Evolutionary conservation across 2,329 filamentous ascomycete genomes (phyloP).

Genomic region (Epichloe amarillans): DNA sequence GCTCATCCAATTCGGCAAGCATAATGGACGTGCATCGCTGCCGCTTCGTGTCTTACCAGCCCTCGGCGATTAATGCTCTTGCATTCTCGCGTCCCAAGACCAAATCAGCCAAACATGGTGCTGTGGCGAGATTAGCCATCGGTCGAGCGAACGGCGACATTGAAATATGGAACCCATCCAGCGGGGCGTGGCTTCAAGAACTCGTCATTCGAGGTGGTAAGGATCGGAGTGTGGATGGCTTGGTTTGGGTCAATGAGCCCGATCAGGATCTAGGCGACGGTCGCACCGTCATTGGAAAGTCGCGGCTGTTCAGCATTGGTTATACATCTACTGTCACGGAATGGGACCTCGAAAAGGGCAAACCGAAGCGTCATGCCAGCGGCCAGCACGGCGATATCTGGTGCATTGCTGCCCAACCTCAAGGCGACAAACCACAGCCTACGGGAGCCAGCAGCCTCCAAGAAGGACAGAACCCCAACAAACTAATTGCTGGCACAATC

Average conservation of each 20-base stretch:
- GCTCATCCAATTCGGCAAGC: conserved; percentile 1
- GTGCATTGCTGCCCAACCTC: conserved; percentile 84
- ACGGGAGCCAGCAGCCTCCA: not conserved
- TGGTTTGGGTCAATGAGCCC: conserved; percentile 83
- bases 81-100: conserved; percentile 70
- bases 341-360: conserved; percentile 76
- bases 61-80: conserved; percentile 84
- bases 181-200: conserved; percentile 81
- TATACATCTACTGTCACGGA: conserved; percentile 87
- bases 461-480: conserved; percentile 30
- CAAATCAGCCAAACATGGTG: conserved; percentile 32
- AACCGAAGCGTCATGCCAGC: conserved; percentile 67
- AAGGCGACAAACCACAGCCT: conserved; percentile 7
- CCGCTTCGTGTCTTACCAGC: conserved; percentile 86
- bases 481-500: conserved; percentile 75
- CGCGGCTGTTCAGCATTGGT: conserved; percentile 90
- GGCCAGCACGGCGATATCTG: conserved; percentile 94
- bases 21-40: conserved; percentile 93
- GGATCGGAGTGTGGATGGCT: conserved; percentile 75
- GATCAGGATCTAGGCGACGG: conserved; percentile 54
- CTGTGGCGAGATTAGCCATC: conserved; percentile 64
- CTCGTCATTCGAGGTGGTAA: conserved; percentile 70
- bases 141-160: conserved; percentile 92
- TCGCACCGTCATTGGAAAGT: conserved; percentile 50
- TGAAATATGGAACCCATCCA: conserved; percentile 89